Base-by-base conservation (phyloP, 257 asterid species). In the Nyctanthes arbortristis region DNA sequence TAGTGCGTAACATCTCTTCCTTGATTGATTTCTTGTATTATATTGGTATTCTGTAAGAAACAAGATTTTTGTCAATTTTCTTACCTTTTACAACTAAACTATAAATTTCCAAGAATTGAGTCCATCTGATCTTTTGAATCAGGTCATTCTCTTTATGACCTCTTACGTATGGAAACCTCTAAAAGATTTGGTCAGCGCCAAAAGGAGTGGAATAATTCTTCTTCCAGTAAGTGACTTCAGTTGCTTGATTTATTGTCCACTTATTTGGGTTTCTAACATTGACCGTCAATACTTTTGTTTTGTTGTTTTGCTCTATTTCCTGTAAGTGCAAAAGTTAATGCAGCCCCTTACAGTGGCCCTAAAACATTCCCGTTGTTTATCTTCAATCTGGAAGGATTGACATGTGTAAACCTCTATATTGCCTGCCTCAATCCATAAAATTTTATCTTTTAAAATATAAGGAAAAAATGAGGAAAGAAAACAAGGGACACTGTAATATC, bases 121-220 rank as follows among this genome's bases (percentile, higher is more conserved):
- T 52, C 60, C 36, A 31, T 27, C 22, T 24, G 20, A 29, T 71
- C 31, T 16, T 71, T 22, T 55, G 61, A 63, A 69, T 65, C 67
- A 70, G 77, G 80, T 33, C 14, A 63, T 62, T 31, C 66, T 67
- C 64, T 76, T 20, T 64, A 47, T 36, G 80, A 76, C 36, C 75
- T 79, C 73, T 35, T 79, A 57, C 84, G 52, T 43, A 67, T 75
- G 81, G 84, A 79, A 43, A 58, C 78, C 14, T 72, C 84, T 32
- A 16, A 67, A 56, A 67, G 36, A 30, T 57, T 27, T 54, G 70
- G 59, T 37, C 58, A 49, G 31, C 66, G 13, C 63, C 61, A 60
- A 36, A 56, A 40, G 55, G 71, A 75, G 47, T 37, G 60, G 64
- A 63, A 67, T 18, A 39, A 54, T 4, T n/a, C 54, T 54, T 60